Evolutionary conservation across 495 filamentous ascomycete genomes (phyloP).

Genomic region (Xylaria nigripes): DNA sequence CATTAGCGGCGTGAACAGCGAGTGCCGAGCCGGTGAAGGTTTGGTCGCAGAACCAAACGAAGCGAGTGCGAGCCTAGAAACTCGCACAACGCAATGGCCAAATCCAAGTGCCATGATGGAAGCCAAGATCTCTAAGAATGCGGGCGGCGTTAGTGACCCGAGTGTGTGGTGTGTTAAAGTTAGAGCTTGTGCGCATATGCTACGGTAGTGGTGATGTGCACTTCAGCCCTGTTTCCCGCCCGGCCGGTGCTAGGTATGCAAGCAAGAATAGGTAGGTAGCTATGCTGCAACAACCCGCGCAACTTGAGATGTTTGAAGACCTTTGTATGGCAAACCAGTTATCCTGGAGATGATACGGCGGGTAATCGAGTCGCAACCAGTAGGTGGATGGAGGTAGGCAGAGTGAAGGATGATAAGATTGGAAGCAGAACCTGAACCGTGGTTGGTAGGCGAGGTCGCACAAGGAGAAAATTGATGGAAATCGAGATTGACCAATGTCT

Average conservation of each 20-base stretch:
- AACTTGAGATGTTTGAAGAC: neutral
- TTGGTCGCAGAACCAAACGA: neutral
- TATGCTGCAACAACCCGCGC: neutral
- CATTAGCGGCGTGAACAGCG: neutral
- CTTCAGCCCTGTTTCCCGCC: neutral
- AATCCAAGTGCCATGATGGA: neutral
- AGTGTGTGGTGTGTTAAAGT: neutral
- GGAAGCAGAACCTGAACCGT: too few relatives aligned
- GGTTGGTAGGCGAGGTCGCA: conserved; percentile 7
- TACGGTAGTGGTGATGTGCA: neutral
- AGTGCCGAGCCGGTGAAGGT: neutral
- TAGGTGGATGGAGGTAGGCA: neutral
- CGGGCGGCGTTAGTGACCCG: neutral
- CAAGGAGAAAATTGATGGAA: neutral
- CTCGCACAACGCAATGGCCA: neutral
- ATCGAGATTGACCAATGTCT: neutral
- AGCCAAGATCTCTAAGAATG: neutral
- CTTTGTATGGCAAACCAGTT: neutral
- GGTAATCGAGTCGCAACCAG: neutral
- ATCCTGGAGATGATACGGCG: neutral
- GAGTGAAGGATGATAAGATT: neutral
- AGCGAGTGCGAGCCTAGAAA: neutral
- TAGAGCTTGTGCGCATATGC: neutral
- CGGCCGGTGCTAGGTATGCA: neutral
- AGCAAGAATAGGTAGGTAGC: neutral